Evolutionary conservation across 805 yeast species (phyloP).

Genomic region (Candida golubevii): DNA sequence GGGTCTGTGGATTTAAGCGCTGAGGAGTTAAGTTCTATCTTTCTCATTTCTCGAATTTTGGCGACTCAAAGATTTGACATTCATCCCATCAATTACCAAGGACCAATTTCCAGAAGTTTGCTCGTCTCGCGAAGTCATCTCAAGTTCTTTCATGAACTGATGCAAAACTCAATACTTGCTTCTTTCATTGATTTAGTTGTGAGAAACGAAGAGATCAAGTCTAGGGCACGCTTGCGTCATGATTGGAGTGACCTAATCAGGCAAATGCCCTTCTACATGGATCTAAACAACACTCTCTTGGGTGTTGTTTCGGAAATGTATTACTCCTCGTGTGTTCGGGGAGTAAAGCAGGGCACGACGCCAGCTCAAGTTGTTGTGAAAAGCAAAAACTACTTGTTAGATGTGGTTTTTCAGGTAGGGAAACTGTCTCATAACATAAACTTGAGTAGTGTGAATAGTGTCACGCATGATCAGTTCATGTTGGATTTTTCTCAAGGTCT

Average conservation of each 20-base stretch:
- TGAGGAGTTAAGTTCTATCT: constrained; percentile 34
- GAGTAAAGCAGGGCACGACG: constrained; percentile 20
- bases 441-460: constrained; percentile 38
- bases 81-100: constrained; percentile 47
- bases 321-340: constrained; percentile 40
- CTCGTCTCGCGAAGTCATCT: constrained; percentile 64
- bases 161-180: constrained; percentile 54
- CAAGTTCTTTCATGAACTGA: constrained; percentile 45
- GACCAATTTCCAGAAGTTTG: constrained; percentile 66
- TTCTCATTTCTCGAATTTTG: constrained; percentile 35
- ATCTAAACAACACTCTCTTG: constrained; percentile 56
- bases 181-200: constrained; percentile 46
- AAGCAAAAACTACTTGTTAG: constrained; percentile 31
- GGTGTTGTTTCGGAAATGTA: constrained; percentile 57
- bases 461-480: constrained; percentile 29
- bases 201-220: constrained; percentile 47
- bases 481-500: constrained; percentile 31
- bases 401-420: constrained; percentile 34
- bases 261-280: constrained; percentile 57
- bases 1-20: constrained; percentile 28
- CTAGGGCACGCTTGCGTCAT: constrained; percentile 32
- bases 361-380: constrained; percentile 24
- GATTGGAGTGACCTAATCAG: constrained; percentile 58
- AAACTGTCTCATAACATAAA: constrained; percentile 38
- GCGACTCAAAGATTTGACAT: constrained; percentile 34